Evolutionary conservation across 768 basidiomycete genomes (phyloP).

Genomic region (Termitomyces sp.): DNA sequence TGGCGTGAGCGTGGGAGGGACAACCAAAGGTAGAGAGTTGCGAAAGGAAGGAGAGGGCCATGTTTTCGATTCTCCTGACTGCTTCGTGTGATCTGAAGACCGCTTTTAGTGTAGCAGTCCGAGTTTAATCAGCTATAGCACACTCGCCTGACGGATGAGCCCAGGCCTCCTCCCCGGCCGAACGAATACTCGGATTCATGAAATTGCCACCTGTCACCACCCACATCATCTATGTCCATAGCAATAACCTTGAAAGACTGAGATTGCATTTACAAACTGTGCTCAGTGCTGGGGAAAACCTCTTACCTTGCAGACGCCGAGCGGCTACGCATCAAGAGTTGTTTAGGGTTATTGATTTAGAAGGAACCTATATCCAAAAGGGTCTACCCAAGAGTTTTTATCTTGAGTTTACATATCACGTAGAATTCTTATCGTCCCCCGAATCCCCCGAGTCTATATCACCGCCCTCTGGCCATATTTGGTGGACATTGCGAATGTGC

Average conservation of each 20-base stretch:
- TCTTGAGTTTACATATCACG: not conserved
- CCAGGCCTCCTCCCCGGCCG: not conserved
- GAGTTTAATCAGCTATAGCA: not conserved
- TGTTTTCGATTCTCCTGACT: slow-evolving; percentile 26
- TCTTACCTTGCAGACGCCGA: not conserved
- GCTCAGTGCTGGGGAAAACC: not conserved
- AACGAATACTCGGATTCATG: not conserved
- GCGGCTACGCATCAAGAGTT: not conserved
- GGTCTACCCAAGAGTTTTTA: not conserved
- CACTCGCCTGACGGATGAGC: not conserved
- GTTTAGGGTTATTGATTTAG: slow-evolving; percentile 1
- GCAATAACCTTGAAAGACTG: not conserved
- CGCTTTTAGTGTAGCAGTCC: not conserved
- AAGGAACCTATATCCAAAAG: not conserved
- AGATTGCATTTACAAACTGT: not conserved
- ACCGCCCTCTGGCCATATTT: slow-evolving; percentile 16
- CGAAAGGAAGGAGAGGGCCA: slow-evolving; percentile 29
- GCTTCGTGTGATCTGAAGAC: slow-evolving; percentile 9
- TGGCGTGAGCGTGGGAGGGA: slow-evolving; percentile 2
- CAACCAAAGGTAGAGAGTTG: slow-evolving; percentile 25
- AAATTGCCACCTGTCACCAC: not conserved
- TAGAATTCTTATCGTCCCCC: slow-evolving; percentile 6
- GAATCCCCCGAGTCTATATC: slow-evolving; percentile 15
- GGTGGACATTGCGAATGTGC: slow-evolving; percentile 41
- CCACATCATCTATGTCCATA: not conserved